A percentile compares a stretch with the other conserved stretches of the same genome.
These are phyloP conservation scores for Uromyces viciae-fabae DNA, from an alignment of 1,284 basidiomycete genomes.

Conservation along the genomic window DNA sequence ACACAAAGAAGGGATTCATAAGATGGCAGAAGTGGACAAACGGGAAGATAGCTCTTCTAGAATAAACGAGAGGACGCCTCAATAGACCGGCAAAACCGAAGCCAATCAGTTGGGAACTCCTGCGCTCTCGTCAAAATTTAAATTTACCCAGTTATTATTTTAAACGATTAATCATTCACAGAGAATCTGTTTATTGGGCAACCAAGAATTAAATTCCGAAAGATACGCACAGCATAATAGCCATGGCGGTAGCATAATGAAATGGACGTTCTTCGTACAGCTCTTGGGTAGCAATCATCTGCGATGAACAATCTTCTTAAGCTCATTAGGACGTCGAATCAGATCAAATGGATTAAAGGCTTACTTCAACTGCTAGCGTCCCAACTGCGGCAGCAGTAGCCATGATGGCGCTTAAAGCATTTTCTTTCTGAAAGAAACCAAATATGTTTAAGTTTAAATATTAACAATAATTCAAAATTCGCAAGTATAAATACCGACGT, in stretches of 20 bases:
- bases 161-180: background rate
- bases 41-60: constrained; percentile 37
- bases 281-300: constrained; percentile 44
- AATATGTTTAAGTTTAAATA: too few species aligned
- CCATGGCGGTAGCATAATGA: constrained; percentile 38
- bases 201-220: background rate
- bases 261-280: constrained; percentile 43
- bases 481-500: too few species aligned
- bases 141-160: background rate
- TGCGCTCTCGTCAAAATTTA: background rate
- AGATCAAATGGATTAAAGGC: too few species aligned
- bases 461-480: background rate
- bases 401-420: constrained; percentile 37
- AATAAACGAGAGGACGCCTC: constrained; percentile 15
- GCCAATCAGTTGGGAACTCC: constrained; percentile 41
- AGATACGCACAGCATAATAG: constrained; percentile 38
- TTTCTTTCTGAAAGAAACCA: constrained; percentile 30
- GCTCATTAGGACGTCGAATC: background rate
- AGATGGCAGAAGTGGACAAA: background rate
- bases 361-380: constrained; percentile 41
- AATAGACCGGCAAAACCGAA: constrained; percentile 40
- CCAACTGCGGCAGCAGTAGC: constrained; percentile 42
- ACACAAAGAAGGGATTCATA: background rate
- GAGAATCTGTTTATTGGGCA: background rate
- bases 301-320: background rate